These are phyloP conservation scores for Bocquillonia castaneifolia DNA, from an alignment of 441 rosid genomes.

Conservation along the genomic window DNA sequence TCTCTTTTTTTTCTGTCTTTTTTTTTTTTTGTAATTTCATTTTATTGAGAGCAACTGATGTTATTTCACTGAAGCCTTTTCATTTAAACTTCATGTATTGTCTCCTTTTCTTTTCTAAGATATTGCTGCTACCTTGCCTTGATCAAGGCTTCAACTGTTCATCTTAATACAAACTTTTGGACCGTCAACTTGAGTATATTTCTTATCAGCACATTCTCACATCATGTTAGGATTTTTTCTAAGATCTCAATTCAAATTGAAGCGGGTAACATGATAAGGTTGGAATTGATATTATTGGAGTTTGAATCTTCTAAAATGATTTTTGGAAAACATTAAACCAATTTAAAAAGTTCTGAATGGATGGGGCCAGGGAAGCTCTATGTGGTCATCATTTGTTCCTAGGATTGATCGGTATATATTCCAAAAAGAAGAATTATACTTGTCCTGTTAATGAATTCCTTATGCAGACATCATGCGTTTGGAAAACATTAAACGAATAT, in stretches of 20 bases:
- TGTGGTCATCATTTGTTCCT: not conserved
- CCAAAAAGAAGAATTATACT: not conserved
- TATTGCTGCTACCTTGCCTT: not conserved
- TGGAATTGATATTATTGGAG: not conserved
- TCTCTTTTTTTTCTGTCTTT: not conserved
- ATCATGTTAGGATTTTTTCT: not conserved
- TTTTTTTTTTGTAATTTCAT: not conserved
- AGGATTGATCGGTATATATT: not conserved
- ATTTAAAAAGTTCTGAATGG: not conserved
- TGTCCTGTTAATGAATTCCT: not conserved
- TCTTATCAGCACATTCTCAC: not conserved
- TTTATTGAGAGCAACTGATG: not conserved
- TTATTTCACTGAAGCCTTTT: not conserved
- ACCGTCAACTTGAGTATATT: not conserved
- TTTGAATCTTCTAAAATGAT: not conserved
- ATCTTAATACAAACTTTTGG: not conserved
- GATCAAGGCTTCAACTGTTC: not conserved
- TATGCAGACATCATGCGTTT: not conserved
- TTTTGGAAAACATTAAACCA: not conserved
- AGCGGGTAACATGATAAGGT: not conserved
- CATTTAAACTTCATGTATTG: not conserved
- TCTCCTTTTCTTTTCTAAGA: not conserved
- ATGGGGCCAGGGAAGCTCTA: not conserved
- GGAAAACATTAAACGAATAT: too few relatives aligned
- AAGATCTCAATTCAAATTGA: not conserved